These are phyloP conservation scores for Kwoniella pini DNA, from an alignment of 768 basidiomycete species.

Conservation along the genomic window DNA sequence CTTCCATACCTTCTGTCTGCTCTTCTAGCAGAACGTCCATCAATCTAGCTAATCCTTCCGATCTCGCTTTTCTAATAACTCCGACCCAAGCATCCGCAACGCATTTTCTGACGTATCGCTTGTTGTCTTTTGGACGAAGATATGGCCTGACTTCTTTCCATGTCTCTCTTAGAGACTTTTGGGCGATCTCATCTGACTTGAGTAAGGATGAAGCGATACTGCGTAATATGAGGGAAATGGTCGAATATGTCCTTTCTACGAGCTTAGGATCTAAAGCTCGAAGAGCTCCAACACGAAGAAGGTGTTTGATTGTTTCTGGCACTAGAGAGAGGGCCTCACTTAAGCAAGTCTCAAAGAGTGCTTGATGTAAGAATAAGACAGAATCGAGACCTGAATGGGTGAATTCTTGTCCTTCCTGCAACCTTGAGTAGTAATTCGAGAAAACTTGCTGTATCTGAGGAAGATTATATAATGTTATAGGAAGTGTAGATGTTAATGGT, in stretches of 20 bases:
- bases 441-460: slow-evolving; percentile 34
- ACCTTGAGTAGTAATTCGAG: slow-evolving; percentile 36
- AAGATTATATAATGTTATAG: slow-evolving; percentile 52
- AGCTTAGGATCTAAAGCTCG: slow-evolving; percentile 46
- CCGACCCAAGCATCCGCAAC: slow-evolving; percentile 87
- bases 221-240: slow-evolving; percentile 49
- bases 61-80: slow-evolving; percentile 70
- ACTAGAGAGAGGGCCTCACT: slow-evolving; percentile 38
- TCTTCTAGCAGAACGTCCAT: slow-evolving; percentile 60
- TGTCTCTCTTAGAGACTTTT: slow-evolving; percentile 17
- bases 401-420: slow-evolving; percentile 37
- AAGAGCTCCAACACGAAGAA: slow-evolving; percentile 41
- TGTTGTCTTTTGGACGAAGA: slow-evolving; percentile 38
- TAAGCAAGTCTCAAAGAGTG: slow-evolving; percentile 48
- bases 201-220: slow-evolving; percentile 39
- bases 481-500: slow-evolving; percentile 49
- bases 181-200: slow-evolving; percentile 21
- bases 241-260: slow-evolving; percentile 51
- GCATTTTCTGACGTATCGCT: slow-evolving; percentile 49
- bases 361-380: slow-evolving; percentile 48
- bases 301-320: slow-evolving; percentile 27
- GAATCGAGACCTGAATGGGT: slow-evolving; percentile 48
- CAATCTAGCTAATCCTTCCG: slow-evolving; percentile 62
- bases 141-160: slow-evolving; percentile 46
- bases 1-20: slow-evolving; percentile 66